Percentiles rank a stretch among this genome's conserved stretches.
Conservation (phyloP, 257 asterid genomes). For the Nicotiana knightiana region DNA sequence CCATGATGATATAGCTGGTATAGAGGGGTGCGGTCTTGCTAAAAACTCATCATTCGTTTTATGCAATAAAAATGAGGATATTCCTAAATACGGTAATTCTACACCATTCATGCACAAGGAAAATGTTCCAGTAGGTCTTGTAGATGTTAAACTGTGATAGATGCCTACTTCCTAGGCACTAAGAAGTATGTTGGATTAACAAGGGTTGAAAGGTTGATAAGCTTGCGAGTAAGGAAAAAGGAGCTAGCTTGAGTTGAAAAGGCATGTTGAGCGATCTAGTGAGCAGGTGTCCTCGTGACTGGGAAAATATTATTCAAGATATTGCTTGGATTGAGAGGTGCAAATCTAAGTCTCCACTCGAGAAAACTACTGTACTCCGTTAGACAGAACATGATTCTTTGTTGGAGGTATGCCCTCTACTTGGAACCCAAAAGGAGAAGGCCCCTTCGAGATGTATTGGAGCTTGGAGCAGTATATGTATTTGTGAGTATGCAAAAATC, state of each 20-base stretch:
- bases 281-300: not conserved
- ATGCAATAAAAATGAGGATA: not conserved
- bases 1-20: not conserved
- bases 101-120: not conserved
- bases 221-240: not conserved
- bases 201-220: not conserved
- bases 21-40: not conserved
- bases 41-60: not conserved
- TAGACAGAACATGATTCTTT: not conserved
- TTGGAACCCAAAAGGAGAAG: constrained; percentile 2
- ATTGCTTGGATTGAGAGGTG: not conserved
- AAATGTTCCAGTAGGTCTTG: not conserved
- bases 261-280: not conserved
- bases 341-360: not conserved
- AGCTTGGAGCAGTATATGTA: not conserved
- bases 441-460: not conserved
- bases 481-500: not conserved
- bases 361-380: too few relatives aligned
- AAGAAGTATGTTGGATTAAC: not conserved
- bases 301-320: not conserved
- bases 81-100: not conserved
- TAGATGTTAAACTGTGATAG: not conserved
- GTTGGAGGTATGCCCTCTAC: not conserved
- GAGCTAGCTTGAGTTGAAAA: not conserved
- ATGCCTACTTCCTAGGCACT: not conserved